phyloP scores from a whole-genome alignment of 2,329 filamentous ascomycete genomes.

The Fusarium camptoceras region DNA sequence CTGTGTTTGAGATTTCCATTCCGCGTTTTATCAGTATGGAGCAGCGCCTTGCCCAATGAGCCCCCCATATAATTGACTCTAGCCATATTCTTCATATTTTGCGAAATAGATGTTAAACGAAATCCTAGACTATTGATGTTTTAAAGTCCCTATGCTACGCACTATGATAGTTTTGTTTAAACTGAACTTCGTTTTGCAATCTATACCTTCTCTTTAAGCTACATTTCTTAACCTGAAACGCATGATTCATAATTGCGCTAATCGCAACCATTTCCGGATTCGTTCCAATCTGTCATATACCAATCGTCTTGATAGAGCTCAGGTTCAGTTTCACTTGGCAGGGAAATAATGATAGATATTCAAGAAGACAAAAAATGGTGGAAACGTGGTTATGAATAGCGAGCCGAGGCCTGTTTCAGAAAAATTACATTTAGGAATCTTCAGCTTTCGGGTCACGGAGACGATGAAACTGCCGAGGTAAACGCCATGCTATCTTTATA shows the following conservation, averaged over 20 bases:
- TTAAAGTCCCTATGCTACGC: neutral
- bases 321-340: neutral
- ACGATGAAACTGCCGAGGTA: neutral
- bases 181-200: neutral
- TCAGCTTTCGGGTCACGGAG: neutral
- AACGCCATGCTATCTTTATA: neutral
- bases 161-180: accelerated
- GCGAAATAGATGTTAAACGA: neutral
- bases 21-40: neutral
- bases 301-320: neutral
- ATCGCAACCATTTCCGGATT: neutral
- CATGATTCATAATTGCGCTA: neutral
- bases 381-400: accelerated
- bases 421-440: accelerated
- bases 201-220: neutral
- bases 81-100: neutral
- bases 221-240: neutral
- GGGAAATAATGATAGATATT: neutral
- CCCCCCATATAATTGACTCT: neutral
- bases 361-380: neutral
- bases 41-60: neutral
- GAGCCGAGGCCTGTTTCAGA: neutral
- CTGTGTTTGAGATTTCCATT: neutral
- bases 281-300: neutral
- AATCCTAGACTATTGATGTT: neutral